Percentiles rank a stretch among this genome's conserved stretches.
Conservation (phyloP, 2,329 filamentous ascomycete genomes). For the Albophoma yamanashiensis region DNA sequence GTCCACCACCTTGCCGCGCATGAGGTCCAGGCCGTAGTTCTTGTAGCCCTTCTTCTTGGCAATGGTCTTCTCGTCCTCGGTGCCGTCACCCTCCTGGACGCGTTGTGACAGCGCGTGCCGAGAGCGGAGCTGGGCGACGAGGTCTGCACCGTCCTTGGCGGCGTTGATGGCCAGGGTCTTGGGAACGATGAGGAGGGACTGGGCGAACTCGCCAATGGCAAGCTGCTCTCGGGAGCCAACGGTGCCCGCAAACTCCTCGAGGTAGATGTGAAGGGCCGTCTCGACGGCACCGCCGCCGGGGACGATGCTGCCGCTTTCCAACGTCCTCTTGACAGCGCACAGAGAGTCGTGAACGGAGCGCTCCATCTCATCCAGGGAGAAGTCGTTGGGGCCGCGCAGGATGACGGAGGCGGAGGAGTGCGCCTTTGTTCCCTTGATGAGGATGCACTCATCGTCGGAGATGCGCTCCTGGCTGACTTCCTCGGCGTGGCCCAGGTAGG, state of each 20-base stretch:
- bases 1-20: slow-evolving; percentile 83
- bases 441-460: slow-evolving; percentile 95
- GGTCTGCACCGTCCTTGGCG: slow-evolving; percentile 89
- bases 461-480: slow-evolving; percentile 98
- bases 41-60: slow-evolving; percentile 96
- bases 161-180: slow-evolving; percentile 96
- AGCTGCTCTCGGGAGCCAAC: slow-evolving; percentile 96
- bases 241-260: slow-evolving; percentile 96
- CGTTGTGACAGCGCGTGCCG: slow-evolving; percentile 91
- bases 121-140: slow-evolving; percentile 89
- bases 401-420: slow-evolving; percentile 94
- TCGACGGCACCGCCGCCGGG: slow-evolving; percentile 94
- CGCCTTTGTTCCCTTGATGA: slow-evolving; percentile 90
- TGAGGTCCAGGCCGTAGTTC: slow-evolving; percentile 92
- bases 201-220: slow-evolving; percentile 94
- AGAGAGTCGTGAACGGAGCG: slow-evolving; percentile 94
- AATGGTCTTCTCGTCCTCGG: slow-evolving; percentile 78
- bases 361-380: slow-evolving; percentile 97
- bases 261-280: slow-evolving; percentile 97
- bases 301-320: slow-evolving; percentile 94
- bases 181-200: slow-evolving; percentile 86
- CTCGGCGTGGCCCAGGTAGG: slow-evolving; percentile 81
- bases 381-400: slow-evolving; percentile 91
- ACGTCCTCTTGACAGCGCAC: slow-evolving; percentile 90
- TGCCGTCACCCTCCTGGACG: slow-evolving; percentile 72